Conservation (phyloP, 305 asterid species). For the Solanum chacoense region DNA sequence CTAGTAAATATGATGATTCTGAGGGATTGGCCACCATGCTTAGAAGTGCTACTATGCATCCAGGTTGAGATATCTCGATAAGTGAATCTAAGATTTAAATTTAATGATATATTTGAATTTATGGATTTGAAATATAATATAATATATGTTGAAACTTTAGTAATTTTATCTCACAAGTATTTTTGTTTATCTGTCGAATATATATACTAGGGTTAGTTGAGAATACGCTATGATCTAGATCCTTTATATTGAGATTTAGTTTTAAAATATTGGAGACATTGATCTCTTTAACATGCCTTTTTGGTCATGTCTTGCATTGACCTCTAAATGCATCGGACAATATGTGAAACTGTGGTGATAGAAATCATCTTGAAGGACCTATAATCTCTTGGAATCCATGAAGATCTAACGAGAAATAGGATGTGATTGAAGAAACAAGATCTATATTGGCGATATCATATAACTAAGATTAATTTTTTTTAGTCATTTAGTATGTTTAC, state of each 20-base stretch:
- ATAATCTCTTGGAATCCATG: not conserved
- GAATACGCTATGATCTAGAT: not conserved
- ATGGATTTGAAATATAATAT: not conserved
- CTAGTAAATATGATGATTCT: constrained; percentile 23
- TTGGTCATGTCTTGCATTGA: not conserved
- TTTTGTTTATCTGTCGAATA: not conserved
- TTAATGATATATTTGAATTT: not conserved
- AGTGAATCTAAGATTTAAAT: not conserved
- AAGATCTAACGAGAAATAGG: not conserved
- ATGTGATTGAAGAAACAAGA: not conserved
- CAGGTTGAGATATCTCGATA: constrained; percentile 2
- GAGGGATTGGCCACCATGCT: constrained; percentile 33
- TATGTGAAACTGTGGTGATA: not conserved
- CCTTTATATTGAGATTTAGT: not conserved
- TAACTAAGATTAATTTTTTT: not conserved
- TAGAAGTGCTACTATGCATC: constrained; percentile 54
- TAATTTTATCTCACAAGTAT: not conserved
- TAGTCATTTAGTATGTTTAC: not conserved
- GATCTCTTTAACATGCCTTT: not conserved
- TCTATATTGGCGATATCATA: not conserved
- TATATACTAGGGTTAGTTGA: not conserved
- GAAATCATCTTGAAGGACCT: not conserved
- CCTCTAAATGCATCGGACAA: not conserved
- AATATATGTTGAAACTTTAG: not conserved
- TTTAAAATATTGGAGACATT: not conserved